Evolutionary conservation across 352 stramenopile genomes (phyloP).

Genomic region (Phytophthora tentaculata): DNA sequence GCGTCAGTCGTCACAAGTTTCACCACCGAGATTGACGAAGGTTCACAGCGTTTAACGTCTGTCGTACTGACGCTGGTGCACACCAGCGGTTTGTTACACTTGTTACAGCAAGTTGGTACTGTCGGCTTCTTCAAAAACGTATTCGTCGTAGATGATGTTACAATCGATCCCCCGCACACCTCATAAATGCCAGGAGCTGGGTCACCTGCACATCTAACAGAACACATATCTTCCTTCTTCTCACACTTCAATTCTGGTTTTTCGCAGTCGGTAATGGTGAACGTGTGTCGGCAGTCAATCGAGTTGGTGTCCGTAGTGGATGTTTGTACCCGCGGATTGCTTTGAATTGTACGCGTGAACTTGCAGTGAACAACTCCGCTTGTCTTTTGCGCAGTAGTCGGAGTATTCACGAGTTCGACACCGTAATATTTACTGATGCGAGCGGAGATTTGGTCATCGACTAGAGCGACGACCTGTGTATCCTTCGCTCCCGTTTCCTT

Average conservation of each 20-base stretch:
- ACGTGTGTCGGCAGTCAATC: conserved; percentile 19
- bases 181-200: not conserved
- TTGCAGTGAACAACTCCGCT: conserved; percentile 44
- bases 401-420: conserved; percentile 49
- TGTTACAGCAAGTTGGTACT: conserved; percentile 11
- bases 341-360: conserved; percentile 33
- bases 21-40: not conserved
- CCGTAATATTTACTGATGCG: conserved; percentile 37
- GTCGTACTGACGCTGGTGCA: conserved; percentile 4
- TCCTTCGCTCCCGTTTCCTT: conserved; percentile 14
- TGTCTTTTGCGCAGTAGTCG: conserved; percentile 38
- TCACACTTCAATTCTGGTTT: conserved; percentile 4
- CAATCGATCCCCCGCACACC: not conserved
- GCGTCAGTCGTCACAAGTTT: not conserved
- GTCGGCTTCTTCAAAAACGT: conserved; percentile 10
- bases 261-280: conserved; percentile 16
- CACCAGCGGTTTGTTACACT: conserved; percentile 9
- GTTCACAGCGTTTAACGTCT: conserved; percentile 15
- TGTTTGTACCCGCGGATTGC: not conserved
- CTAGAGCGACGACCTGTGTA: not conserved
- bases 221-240: not conserved
- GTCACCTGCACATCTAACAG: conserved; percentile 3
- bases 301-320: conserved; percentile 3
- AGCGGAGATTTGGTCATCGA: conserved; percentile 10
- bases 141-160: not conserved